phyloP scores from a whole-genome alignment of 345 rosid species.

The Pistacia vera region DNA sequence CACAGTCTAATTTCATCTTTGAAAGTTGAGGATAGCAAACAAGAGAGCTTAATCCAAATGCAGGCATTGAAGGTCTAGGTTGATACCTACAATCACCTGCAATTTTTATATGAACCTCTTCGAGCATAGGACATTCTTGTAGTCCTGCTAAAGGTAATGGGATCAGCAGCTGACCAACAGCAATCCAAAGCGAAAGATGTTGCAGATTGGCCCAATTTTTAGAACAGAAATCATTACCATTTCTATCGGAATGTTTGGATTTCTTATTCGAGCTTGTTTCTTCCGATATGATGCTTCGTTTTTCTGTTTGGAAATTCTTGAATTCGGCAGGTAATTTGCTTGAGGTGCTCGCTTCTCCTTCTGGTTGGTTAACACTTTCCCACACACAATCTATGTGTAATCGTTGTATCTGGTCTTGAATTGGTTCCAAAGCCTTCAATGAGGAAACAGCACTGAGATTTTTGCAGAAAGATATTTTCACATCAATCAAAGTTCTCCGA shows the following conservation, averaged over 20 bases:
- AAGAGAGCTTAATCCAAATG: slow-evolving; percentile 70
- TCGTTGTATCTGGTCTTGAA: slow-evolving; percentile 54
- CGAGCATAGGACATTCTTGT: slow-evolving; percentile 74
- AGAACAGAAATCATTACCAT: slow-evolving; percentile 39
- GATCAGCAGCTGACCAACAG: slow-evolving; percentile 61
- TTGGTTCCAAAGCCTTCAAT: slow-evolving; percentile 63
- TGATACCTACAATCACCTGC: slow-evolving; percentile 81
- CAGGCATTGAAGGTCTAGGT: slow-evolving; percentile 49
- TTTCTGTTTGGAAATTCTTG: neutral
- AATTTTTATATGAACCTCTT: slow-evolving; percentile 72
- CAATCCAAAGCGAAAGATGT: slow-evolving; percentile 78
- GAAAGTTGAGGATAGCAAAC: slow-evolving; percentile 58
- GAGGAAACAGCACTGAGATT: slow-evolving; percentile 56
- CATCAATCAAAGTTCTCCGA: slow-evolving; percentile 54
- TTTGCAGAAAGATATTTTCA: slow-evolving; percentile 72
- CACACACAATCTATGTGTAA: slow-evolving; percentile 88
- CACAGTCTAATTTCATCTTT: slow-evolving; percentile 79
- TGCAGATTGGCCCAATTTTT: slow-evolving; percentile 67
- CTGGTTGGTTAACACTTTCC: slow-evolving; percentile 40
- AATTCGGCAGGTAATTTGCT: neutral
- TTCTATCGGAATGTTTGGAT: slow-evolving; percentile 38
- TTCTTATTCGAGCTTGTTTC: slow-evolving; percentile 44
- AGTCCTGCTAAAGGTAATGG: slow-evolving; percentile 64
- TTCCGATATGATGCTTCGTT: slow-evolving; percentile 7
- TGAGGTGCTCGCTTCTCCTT: slow-evolving; percentile 22